A percentile compares a stretch with the other conserved stretches of the same genome.
Conservation (phyloP, 2,329 filamentous ascomycete genomes). For the Phyllosticta ampelicida region DNA sequence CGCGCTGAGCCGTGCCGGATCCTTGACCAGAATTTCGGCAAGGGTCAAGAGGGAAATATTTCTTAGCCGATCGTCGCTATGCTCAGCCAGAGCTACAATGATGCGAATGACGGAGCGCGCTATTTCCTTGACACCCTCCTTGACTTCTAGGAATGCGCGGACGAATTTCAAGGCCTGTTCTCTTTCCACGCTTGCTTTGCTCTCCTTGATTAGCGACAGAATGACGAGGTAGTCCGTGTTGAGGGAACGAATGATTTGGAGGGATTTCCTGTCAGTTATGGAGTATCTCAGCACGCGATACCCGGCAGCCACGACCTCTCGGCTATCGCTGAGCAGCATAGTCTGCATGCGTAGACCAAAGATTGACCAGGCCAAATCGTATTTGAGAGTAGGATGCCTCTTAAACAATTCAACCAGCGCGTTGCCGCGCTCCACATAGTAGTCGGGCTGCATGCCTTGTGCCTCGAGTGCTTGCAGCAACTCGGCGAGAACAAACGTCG, state of each 20-base stretch:
- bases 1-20: conserved; percentile 68
- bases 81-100: conserved; percentile 81
- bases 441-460: conserved; percentile 80
- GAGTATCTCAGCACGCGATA: conserved; percentile 91
- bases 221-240: conserved; percentile 92
- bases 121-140: conserved; percentile 79
- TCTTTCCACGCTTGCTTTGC: conserved; percentile 91
- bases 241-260: conserved; percentile 75
- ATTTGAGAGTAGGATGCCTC: conserved; percentile 83
- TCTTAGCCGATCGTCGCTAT: conserved; percentile 71
- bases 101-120: conserved; percentile 80
- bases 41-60: conserved; percentile 90
- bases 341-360: conserved; percentile 90
- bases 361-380: conserved; percentile 90
- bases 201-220: conserved; percentile 85
- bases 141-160: conserved; percentile 87
- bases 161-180: conserved; percentile 97
- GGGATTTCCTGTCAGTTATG: conserved; percentile 80
- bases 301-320: conserved; percentile 89
- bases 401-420: conserved; percentile 94
- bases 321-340: conserved; percentile 90
- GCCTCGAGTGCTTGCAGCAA: conserved; percentile 81
- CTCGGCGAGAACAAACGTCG: conserved; percentile 82
- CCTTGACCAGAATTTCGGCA: conserved; percentile 79
- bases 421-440: conserved; percentile 89